These are phyloP conservation scores for Omphalotus olearius DNA, from an alignment of 1,284 basidiomycete genomes.

Conservation along the genomic window DNA sequence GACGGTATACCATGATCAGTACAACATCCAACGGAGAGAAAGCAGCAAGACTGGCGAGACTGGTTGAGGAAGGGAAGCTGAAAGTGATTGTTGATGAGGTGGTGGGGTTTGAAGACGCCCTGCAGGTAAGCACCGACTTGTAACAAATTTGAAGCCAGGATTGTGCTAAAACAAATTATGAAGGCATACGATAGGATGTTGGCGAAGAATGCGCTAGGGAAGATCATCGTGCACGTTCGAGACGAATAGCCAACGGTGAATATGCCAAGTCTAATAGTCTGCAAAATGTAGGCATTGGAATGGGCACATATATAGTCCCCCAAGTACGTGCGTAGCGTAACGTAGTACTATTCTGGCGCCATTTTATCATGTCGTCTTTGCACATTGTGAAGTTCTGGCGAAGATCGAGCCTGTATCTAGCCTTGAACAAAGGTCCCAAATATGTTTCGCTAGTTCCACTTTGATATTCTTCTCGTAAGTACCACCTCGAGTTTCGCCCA, in stretches of 20 bases:
- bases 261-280: no score
- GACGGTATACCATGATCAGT: constrained; percentile 13
- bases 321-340: no score
- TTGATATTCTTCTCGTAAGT: no score
- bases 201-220: not conserved
- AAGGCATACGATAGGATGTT: constrained; percentile 3
- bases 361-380: no score
- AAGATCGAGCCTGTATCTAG: no score
- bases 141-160: not conserved
- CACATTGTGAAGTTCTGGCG: no score
- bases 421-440: no score
- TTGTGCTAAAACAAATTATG: not conserved
- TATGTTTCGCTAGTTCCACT: no score
- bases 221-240: not conserved
- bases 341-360: no score
- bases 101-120: not conserved
- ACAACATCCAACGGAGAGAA: constrained; percentile 15
- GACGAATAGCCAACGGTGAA: not conserved
- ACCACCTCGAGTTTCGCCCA: no score
- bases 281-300: no score
- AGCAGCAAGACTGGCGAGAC: constrained; percentile 11
- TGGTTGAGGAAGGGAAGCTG: constrained; percentile 13
- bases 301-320: no score
- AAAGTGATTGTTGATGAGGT: constrained; percentile 10
- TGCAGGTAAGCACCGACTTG: not conserved